A percentile compares a stretch with the other conserved stretches of the same genome.
Conservation (phyloP, 2,329 filamentous ascomycete species). For the Cladosporium austrohemisphaericum region DNA sequence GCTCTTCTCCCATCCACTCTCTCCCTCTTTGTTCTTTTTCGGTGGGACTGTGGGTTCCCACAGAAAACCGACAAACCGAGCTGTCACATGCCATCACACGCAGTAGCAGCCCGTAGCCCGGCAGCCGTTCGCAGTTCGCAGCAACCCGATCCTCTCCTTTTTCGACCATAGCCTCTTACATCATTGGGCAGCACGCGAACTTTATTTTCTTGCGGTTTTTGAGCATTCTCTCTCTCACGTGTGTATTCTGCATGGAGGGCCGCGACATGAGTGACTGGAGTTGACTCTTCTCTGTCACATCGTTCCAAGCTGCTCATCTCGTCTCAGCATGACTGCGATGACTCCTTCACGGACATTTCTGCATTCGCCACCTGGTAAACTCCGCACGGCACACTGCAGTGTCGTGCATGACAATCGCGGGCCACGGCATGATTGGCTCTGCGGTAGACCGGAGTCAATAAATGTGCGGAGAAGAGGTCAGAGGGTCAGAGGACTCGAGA, state of each 20-base stretch:
- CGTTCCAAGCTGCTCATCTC: too few species aligned
- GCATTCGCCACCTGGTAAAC: constrained; percentile 7
- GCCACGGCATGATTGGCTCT: background rate
- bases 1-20: too few species aligned
- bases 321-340: too few species aligned
- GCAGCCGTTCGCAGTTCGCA: constrained; percentile 10
- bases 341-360: too few species aligned
- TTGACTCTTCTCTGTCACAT: too few species aligned
- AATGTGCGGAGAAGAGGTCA: constrained; percentile 9
- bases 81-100: constrained; percentile 12
- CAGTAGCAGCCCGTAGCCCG: background rate
- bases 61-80: background rate
- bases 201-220: background rate
- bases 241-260: too few species aligned
- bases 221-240: too few species aligned
- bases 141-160: constrained; percentile 11
- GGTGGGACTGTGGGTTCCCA: background rate
- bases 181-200: constrained; percentile 3
- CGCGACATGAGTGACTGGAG: too few species aligned
- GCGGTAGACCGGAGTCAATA: background rate
- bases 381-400: constrained; percentile 4
- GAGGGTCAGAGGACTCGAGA: background rate
- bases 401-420: constrained; percentile 11
- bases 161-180: constrained; percentile 10
- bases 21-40: too few species aligned